Evolutionary conservation across 768 basidiomycete genomes (phyloP).

Genomic region (Holtermannia corniformis): DNA sequence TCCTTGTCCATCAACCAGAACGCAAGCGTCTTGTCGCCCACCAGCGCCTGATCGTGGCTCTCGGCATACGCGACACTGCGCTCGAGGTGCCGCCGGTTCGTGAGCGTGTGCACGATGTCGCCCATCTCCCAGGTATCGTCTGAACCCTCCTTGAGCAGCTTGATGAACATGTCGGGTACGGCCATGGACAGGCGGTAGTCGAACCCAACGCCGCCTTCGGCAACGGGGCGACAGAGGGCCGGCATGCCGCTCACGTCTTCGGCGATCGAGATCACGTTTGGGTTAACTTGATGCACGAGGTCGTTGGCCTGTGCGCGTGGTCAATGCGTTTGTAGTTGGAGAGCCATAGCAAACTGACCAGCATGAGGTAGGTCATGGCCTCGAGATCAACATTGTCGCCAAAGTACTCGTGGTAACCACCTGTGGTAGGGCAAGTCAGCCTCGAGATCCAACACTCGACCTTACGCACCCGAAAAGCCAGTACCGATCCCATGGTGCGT

Average conservation of each 20-base stretch:
- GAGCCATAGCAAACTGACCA: constrained; percentile 52
- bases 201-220: constrained; percentile 84
- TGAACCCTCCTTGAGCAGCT: constrained; percentile 79
- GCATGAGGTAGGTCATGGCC: constrained; percentile 91
- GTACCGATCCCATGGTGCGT: constrained; percentile 93
- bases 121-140: constrained; percentile 84
- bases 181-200: constrained; percentile 99
- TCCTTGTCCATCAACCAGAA: constrained; percentile 99
- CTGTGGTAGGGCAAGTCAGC: constrained; percentile 13
- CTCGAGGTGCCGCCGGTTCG: constrained; percentile 78
- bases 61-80: constrained; percentile 89
- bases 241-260: constrained; percentile 99
- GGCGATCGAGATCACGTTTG: constrained; percentile 76
- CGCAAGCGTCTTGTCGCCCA: constrained; percentile 96
- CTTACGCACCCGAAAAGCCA: constrained; percentile 69
- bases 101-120: constrained; percentile 78
- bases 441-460: not conserved
- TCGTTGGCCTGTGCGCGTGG: constrained; percentile 71
- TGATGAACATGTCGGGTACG: constrained; percentile 99
- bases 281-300: constrained; percentile 71
- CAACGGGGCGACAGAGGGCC: constrained; percentile 68
- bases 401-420: constrained; percentile 95
- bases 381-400: constrained; percentile 74
- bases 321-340: not conserved
- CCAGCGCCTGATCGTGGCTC: constrained; percentile 94